These are phyloP conservation scores for Saposhnikovia divaricata DNA, from an alignment of 129 eudicot species.

Conservation along the genomic window DNA sequence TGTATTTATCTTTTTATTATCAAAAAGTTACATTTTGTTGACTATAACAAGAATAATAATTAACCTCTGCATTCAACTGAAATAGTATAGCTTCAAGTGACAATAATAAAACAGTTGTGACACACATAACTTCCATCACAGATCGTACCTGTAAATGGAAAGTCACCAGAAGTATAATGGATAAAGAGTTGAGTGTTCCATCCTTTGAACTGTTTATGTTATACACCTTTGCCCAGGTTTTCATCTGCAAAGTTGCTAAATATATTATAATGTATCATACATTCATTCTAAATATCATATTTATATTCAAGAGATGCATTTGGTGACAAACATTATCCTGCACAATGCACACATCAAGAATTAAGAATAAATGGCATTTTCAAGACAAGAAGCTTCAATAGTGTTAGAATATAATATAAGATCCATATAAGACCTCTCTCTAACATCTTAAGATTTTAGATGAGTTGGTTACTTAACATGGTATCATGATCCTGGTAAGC, in stretches of 20 bases:
- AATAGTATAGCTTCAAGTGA: background rate
- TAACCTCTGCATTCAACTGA: background rate
- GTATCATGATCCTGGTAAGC: too few relatives aligned
- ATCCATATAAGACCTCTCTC: too few relatives aligned
- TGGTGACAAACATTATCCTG: background rate
- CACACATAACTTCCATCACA: background rate
- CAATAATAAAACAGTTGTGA: background rate
- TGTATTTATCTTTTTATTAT: background rate
- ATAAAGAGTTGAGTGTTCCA: slow-evolving; percentile 59
- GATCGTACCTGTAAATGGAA: slow-evolving; percentile 64
- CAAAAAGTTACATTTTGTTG: background rate
- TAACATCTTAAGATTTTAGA: too few relatives aligned
- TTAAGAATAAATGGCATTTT: background rate
- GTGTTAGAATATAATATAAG: too few relatives aligned
- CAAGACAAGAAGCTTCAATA: background rate
- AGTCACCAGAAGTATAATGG: slow-evolving; percentile 54
- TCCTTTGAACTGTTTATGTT: slow-evolving; percentile 75
- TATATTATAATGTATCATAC: background rate
- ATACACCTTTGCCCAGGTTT: slow-evolving; percentile 86
- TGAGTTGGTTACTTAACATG: too few relatives aligned
- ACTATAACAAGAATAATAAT: background rate
- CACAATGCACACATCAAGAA: background rate
- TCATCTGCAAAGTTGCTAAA: slow-evolving; percentile 49
- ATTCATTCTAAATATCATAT: background rate
- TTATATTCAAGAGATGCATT: slow-evolving; percentile 1